These are phyloP conservation scores for Hyaloscypha bicolor DNA, from an alignment of 495 filamentous ascomycete species.

Conservation along the genomic window DNA sequence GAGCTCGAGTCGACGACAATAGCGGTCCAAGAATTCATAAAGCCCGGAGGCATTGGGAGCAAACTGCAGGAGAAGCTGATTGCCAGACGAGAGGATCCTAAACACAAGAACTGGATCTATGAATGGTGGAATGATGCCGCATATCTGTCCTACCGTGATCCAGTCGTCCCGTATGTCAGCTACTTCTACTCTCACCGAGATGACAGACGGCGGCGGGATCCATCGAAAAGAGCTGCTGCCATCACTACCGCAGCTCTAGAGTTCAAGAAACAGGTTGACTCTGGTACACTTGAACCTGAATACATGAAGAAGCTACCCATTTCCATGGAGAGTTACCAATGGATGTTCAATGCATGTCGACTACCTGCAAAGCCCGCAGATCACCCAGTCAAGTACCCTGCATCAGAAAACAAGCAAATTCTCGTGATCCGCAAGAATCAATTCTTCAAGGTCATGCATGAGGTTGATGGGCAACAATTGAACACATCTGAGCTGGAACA, in stretches of 20 bases:
- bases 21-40: slow-evolving; percentile 81
- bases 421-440: slow-evolving; percentile 92
- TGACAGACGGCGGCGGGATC: slow-evolving; percentile 84
- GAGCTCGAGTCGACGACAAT: slow-evolving; percentile 79
- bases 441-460: slow-evolving; percentile 84
- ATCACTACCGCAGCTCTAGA: slow-evolving; percentile 82
- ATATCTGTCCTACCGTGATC: slow-evolving; percentile 92
- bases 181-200: slow-evolving; percentile 99
- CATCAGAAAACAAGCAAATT: slow-evolving; percentile 78
- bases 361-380: slow-evolving; percentile 83
- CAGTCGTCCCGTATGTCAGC: slow-evolving; percentile 96
- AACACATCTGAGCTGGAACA: slow-evolving; percentile 85
- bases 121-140: slow-evolving; percentile 98
- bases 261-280: slow-evolving; percentile 92
- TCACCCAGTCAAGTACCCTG: slow-evolving; percentile 78
- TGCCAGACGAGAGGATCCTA: slow-evolving; percentile 79
- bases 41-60: slow-evolving; percentile 79
- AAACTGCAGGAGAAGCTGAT: slow-evolving; percentile 85
- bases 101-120: slow-evolving; percentile 88
- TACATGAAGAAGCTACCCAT: slow-evolving; percentile 96
- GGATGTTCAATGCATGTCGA: slow-evolving; percentile 97
- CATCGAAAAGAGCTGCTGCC: slow-evolving; percentile 89
- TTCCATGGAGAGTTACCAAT: slow-evolving; percentile 96
- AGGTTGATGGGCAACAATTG: slow-evolving; percentile 77
- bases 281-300: slow-evolving; percentile 85